Percentiles rank a stretch among this genome's conserved stretches.
phyloP scores from a whole-genome alignment of 305 asterid genomes.

The Fraxinus velutina region DNA sequence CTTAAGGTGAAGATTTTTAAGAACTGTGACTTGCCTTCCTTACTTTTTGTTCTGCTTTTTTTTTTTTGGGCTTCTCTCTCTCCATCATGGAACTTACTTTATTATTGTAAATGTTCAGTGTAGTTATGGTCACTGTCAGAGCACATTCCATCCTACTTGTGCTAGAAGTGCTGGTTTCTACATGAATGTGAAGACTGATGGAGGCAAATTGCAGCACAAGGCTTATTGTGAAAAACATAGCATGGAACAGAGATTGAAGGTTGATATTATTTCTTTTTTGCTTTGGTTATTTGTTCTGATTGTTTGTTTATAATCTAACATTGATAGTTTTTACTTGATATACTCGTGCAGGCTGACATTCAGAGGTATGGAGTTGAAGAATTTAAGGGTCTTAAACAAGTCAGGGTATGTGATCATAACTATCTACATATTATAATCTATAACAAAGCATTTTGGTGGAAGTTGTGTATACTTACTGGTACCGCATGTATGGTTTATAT shows the following conservation, averaged over 20 bases:
- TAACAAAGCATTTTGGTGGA: not conserved
- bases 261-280: conserved; percentile 23
- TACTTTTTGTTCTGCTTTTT: conserved; percentile 2
- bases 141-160: conserved; percentile 91
- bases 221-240: conserved; percentile 97
- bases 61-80: not conserved
- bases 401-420: conserved; percentile 65
- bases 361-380: conserved; percentile 78
- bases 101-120: conserved; percentile 54
- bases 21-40: conserved; percentile 10
- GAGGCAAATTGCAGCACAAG: conserved; percentile 89
- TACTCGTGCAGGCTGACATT: conserved; percentile 59
- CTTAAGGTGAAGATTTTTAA: conserved; percentile 56
- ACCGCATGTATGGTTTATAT: not conserved
- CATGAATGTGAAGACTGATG: conserved; percentile 66
- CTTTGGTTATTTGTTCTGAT: conserved; percentile 9
- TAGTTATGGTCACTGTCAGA: conserved; percentile 91
- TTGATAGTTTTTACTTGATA: conserved; percentile 19
- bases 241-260: conserved; percentile 86
- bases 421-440: not conserved
- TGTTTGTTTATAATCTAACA: conserved; percentile 7
- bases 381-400: conserved; percentile 80
- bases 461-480: not conserved
- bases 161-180: conserved; percentile 93
- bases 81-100: conserved; percentile 5